These are phyloP conservation scores for Cordyceps farinosa DNA, from an alignment of 2,329 filamentous ascomycete genomes.

Conservation along the genomic window DNA sequence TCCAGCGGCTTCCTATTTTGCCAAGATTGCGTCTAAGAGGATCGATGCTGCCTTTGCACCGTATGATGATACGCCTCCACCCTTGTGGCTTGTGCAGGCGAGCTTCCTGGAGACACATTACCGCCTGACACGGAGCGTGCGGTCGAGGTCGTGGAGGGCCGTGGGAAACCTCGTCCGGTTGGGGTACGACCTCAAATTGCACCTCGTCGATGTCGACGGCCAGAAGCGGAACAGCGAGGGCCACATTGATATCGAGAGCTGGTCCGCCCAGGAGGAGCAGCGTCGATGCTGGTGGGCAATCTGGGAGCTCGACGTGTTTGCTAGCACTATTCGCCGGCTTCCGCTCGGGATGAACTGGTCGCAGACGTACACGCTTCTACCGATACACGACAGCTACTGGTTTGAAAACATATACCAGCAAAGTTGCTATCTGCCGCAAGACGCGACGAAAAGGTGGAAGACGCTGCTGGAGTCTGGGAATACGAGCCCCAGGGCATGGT, in stretches of 20 bases:
- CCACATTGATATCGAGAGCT: neutral
- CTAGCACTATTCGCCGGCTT: constrained; percentile 35
- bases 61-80: constrained; percentile 31
- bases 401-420: constrained; percentile 24
- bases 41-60: constrained; percentile 30
- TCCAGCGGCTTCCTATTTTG: neutral
- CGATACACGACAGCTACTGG: constrained; percentile 34
- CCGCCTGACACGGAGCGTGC: constrained; percentile 34
- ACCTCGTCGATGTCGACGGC: constrained; percentile 26
- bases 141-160: constrained; percentile 34
- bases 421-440: constrained; percentile 30
- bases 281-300: constrained; percentile 39
- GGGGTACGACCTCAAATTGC: constrained; percentile 35
- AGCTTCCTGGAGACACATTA: constrained; percentile 33
- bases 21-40: constrained; percentile 24
- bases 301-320: constrained; percentile 43
- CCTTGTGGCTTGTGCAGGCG: constrained; percentile 35
- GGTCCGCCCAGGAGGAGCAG: constrained; percentile 30
- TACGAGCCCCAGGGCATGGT: constrained; percentile 35
- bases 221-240: constrained; percentile 4
- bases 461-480: constrained; percentile 29
- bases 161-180: constrained; percentile 28
- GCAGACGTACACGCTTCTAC: constrained; percentile 35
- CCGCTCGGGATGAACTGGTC: constrained; percentile 35
- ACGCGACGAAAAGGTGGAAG: constrained; percentile 32